Evolutionary conservation across 768 basidiomycete species (phyloP).

Genomic region (Boletus insuetus): DNA sequence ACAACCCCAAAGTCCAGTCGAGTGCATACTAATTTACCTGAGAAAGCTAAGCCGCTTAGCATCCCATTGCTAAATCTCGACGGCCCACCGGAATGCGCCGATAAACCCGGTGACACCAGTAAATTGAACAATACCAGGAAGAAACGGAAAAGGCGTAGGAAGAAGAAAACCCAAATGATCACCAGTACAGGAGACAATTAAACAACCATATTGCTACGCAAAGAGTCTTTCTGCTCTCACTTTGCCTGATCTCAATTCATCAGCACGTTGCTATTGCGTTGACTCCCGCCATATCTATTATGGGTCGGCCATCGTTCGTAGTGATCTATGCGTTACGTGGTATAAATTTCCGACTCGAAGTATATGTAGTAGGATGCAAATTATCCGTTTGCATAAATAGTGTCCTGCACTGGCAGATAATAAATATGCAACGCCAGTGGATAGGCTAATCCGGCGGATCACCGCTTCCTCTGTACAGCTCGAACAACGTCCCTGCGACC

Average conservation of each 20-base stretch:
- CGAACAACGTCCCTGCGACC: slow-evolving; percentile 11
- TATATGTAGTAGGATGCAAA: not conserved
- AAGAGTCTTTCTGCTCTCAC: not conserved
- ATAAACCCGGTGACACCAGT: slow-evolving; percentile 13
- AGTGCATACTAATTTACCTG: slow-evolving; percentile 7
- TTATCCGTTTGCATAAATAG: slow-evolving; percentile 21
- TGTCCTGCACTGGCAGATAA: slow-evolving; percentile 5
- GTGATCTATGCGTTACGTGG: not conserved
- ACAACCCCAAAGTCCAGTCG: slow-evolving; percentile 1
- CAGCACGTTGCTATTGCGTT: slow-evolving; percentile 4
- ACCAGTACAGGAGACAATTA: slow-evolving; percentile 17
- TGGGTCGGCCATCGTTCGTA: not conserved
- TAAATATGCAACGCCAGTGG: slow-evolving; percentile 15
- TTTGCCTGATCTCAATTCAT: not conserved
- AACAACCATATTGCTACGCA: slow-evolving; percentile 14
- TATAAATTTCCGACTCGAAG: not conserved
- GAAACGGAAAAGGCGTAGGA: slow-evolving; percentile 53
- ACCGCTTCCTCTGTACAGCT: slow-evolving; percentile 4
- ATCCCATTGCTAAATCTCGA: slow-evolving; percentile 54
- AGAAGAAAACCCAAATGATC: slow-evolving; percentile 43
- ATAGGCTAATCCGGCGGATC: not conserved
- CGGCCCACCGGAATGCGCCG: slow-evolving; percentile 39
- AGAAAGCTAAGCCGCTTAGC: slow-evolving; percentile 16
- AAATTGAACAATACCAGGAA: slow-evolving; percentile 41
- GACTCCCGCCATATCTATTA: not conserved